Evolutionary conservation across 495 filamentous ascomycete species (phyloP).

Genomic region (Aspergillus affinis): DNA sequence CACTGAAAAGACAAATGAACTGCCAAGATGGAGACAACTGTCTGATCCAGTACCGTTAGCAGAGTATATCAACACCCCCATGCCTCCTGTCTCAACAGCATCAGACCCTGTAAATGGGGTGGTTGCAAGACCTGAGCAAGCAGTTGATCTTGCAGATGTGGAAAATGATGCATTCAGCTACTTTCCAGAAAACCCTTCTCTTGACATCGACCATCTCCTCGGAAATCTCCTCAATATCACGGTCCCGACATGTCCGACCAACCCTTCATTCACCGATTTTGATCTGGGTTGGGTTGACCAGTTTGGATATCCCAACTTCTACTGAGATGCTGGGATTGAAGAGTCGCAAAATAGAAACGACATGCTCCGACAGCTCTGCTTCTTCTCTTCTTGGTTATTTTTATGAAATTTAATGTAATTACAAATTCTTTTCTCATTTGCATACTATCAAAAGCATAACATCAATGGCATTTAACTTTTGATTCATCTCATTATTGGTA

Average conservation of each 20-base stretch:
- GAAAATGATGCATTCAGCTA: slow-evolving; percentile 3
- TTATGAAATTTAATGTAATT: too few species aligned
- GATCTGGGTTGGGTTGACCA: slow-evolving; percentile 10
- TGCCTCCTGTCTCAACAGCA: not conserved
- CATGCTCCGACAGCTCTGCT: too few species aligned
- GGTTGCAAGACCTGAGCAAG: not conserved
- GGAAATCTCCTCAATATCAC: slow-evolving; percentile 25
- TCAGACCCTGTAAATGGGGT: not conserved
- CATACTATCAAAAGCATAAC: too few species aligned
- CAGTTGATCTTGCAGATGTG: slow-evolving; percentile 12
- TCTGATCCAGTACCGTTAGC: not conserved
- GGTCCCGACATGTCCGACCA: slow-evolving; percentile 17
- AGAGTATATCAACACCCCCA: not conserved
- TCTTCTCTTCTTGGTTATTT: too few species aligned
- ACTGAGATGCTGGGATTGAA: not conserved
- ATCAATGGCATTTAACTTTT: too few species aligned
- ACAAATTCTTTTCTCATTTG: too few species aligned
- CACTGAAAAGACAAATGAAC: slow-evolving; percentile 9
- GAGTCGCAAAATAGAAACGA: too few species aligned
- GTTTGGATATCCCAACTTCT: not conserved
- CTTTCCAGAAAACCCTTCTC: not conserved
- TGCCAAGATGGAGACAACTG: not conserved
- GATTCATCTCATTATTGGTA: too few species aligned
- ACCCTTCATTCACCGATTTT: slow-evolving; percentile 14
- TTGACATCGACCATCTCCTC: slow-evolving; percentile 22